phyloP scores from a whole-genome alignment of 202 grass and related monocot genomes.

The Setaria italica region DNA sequence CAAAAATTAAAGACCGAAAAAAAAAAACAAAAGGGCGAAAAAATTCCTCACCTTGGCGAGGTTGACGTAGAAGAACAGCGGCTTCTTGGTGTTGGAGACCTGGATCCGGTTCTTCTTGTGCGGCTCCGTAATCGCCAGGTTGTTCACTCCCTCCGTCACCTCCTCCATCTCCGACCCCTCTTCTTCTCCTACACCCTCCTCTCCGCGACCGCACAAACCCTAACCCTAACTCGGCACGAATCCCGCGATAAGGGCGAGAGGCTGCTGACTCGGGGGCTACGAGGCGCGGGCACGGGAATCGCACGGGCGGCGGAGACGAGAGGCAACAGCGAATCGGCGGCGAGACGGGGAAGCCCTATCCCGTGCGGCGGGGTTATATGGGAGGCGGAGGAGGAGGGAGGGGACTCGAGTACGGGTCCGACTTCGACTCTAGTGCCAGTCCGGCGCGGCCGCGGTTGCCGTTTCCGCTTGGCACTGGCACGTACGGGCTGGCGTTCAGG shows the following conservation, averaged over 20 bases:
- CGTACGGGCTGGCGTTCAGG: background rate
- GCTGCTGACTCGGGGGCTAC: background rate
- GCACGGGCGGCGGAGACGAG: background rate
- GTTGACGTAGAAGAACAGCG: constrained; percentile 83
- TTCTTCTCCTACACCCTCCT: background rate
- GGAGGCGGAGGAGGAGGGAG: background rate
- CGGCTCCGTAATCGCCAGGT: constrained; percentile 59
- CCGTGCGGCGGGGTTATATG: constrained; percentile 40
- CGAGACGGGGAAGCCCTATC: constrained; percentile 32
- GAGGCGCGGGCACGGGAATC: background rate
- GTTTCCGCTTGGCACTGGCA: background rate
- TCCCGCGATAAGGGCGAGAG: background rate
- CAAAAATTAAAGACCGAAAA: background rate
- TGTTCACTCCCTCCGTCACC: constrained; percentile 75
- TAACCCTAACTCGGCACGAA: constrained; percentile 30
- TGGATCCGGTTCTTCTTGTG: constrained; percentile 93
- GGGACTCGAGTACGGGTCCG: background rate
- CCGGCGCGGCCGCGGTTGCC: background rate
- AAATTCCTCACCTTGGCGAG: constrained; percentile 65
- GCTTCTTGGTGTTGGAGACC: constrained; percentile 89
- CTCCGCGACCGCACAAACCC: constrained; percentile 13
- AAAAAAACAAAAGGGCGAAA: too few relatives aligned
- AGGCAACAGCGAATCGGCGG: constrained; percentile 14
- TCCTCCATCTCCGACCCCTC: constrained; percentile 63
- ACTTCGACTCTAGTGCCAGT: background rate